Evolutionary conservation across 2,329 filamentous ascomycete species (phyloP).

Genomic region (Xylaria sp.): DNA sequence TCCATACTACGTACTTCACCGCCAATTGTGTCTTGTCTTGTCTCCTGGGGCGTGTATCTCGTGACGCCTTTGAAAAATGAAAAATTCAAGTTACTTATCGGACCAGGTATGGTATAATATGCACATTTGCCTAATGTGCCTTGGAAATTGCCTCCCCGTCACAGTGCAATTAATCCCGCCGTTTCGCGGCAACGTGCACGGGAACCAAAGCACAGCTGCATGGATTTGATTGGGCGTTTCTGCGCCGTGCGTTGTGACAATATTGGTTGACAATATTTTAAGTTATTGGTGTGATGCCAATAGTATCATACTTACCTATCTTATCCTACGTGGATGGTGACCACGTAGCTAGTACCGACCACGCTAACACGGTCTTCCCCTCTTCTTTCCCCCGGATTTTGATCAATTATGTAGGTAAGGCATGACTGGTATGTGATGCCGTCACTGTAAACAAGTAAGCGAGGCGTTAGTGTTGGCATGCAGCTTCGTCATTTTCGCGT

Average conservation of each 20-base stretch:
- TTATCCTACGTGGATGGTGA: constrained; percentile 10
- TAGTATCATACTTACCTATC: too few species aligned
- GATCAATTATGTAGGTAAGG: background rate
- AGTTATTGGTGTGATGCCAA: too few species aligned
- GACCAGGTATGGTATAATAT: background rate
- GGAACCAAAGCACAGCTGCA: background rate
- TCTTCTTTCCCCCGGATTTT: background rate
- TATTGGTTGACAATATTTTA: constrained; percentile 8
- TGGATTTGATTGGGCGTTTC: constrained; percentile 5
- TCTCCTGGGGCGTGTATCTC: background rate
- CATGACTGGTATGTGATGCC: constrained; percentile 10
- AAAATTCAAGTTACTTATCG: background rate
- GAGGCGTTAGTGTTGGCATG: constrained; percentile 8
- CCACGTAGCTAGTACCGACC: constrained; percentile 19
- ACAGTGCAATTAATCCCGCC: constrained; percentile 12
- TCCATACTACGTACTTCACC: background rate
- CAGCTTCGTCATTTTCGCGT: constrained; percentile 16
- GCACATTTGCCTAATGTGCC: constrained; percentile 18
- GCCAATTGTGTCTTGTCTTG: background rate
- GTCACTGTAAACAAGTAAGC: constrained; percentile 12
- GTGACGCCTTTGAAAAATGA: too few species aligned
- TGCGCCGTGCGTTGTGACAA: background rate
- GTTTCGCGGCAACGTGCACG: constrained; percentile 4
- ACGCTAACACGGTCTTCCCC: background rate
- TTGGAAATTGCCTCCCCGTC: constrained; percentile 22